A percentile compares a stretch with the other conserved stretches of the same genome.
Evolutionary conservation across 345 rosid species (phyloP).

Genomic region (Pistacia vera): DNA sequence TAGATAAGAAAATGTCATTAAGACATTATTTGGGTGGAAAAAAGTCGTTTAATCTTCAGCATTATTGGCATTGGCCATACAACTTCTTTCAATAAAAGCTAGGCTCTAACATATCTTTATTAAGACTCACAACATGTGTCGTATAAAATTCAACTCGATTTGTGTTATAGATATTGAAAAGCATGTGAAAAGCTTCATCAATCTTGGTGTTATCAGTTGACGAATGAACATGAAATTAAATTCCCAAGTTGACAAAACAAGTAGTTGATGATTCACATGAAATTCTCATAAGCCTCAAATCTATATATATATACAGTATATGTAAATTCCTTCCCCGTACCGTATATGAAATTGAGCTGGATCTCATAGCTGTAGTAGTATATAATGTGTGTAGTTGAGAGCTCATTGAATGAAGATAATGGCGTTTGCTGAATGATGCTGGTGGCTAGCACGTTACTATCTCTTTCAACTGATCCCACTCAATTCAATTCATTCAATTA

Average conservation of each 20-base stretch:
- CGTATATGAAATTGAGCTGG: background rate
- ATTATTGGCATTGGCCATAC: no score
- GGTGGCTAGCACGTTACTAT: conserved; percentile 21
- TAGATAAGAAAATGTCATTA: no score
- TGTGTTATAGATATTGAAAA: no score
- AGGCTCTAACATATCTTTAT: no score
- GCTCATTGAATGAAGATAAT: conserved; percentile 35
- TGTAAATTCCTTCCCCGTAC: no score
- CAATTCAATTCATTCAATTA: conserved; percentile 18
- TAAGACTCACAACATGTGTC: no score
- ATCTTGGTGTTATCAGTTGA: background rate
- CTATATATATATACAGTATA: no score
- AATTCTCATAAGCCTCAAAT: background rate
- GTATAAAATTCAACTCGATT: no score
- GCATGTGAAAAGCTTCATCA: background rate
- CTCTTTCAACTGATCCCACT: conserved; percentile 23
- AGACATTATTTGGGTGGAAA: no score
- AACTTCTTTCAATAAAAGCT: background rate
- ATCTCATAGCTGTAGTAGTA: conserved; percentile 16
- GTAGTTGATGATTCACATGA: conserved; percentile 1
- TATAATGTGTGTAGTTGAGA: conserved; percentile 33
- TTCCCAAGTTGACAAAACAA: no score
- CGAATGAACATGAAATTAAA: no score
- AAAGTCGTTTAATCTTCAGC: no score
- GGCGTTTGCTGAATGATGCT: background rate